Base-by-base conservation (phyloP, 176 grass and related monocot species). In the Carex kokanica region DNA sequence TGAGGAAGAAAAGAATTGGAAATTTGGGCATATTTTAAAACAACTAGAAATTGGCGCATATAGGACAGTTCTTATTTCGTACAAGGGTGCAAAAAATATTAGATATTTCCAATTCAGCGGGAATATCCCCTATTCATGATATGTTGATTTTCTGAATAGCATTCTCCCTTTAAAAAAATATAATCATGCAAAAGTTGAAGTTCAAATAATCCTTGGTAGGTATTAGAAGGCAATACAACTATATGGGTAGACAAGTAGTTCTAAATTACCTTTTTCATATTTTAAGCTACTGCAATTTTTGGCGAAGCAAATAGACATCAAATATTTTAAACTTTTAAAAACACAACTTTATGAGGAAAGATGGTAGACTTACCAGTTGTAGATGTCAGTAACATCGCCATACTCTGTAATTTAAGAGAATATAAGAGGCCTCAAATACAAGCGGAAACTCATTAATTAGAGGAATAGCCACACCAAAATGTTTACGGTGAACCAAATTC, bases 341-440 rank as follows among this genome's bases (percentile, higher is more conserved):
- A 72, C 5, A 1, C 8, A 43, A 47, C 68, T 21, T 20, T 47
- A 12, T 9, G 70, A 82, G 77, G 61, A 82, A 85, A 80, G 85
- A 64, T 31, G 84, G 58, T 59, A 88, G 24, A 64, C 25, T 88
- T 98, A 93, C 95, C 95, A 98, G 83, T 90, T 98, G 79, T 98
- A 98, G 86, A 98, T 98, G 89, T 90, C 82, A 29, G 92, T 94
- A 63, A 98, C 75, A 83, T 94, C 95, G 8, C 95, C 92, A 40
- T 93, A 98, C 85, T 98, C 95, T 98, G 95, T 80, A 91, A 45
- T 34, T 14, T 55, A 84, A 60, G 74, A 71, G 83, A 88, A 79
- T 43, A 77, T 38, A 45, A 88, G 60, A 86, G 74, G 68, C 21
- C 72, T 75, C 72, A 75, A 29, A 14, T 54, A 75, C 21, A 75